phyloP scores from a whole-genome alignment of 352 stramenopile species.

The Globisporangium ultimum region DNA sequence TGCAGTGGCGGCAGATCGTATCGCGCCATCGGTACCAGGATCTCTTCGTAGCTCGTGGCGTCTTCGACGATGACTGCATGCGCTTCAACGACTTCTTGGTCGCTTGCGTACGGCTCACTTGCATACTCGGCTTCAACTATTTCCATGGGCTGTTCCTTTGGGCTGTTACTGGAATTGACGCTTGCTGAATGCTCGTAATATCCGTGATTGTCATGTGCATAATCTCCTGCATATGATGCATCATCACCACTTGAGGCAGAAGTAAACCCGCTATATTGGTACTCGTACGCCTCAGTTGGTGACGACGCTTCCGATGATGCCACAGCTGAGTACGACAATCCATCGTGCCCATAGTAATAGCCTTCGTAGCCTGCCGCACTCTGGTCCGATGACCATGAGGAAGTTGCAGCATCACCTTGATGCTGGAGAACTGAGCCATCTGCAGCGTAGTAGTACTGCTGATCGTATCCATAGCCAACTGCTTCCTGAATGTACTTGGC shows the following conservation, averaged over 20 bases:
- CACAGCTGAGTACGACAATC: not conserved
- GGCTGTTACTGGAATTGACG: no score
- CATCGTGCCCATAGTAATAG: slow-evolving; percentile 10
- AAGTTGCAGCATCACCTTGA: not conserved
- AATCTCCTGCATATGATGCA: not conserved
- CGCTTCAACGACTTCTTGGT: slow-evolving; percentile 28
- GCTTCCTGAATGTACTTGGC: slow-evolving; percentile 11
- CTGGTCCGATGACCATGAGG: not conserved
- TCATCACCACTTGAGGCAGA: not conserved
- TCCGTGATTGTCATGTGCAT: no score
- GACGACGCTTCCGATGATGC: no score
- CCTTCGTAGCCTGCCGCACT: not conserved
- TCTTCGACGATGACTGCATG: slow-evolving; percentile 38
- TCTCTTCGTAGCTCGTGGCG: slow-evolving; percentile 12
- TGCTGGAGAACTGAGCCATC: not conserved
- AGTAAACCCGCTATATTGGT: not conserved
- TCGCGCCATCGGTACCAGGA: not conserved
- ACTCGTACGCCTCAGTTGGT: slow-evolving; percentile 1
- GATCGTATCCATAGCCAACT: slow-evolving; percentile 8
- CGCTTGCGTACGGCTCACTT: not conserved
- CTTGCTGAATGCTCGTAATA: no score
- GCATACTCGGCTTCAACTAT: no score
- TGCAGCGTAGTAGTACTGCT: slow-evolving; percentile 1
- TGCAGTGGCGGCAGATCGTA: slow-evolving; percentile 4
- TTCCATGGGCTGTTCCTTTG: no score